Base-by-base conservation (phyloP, 768 basidiomycete genomes). In the Phallus indusiatus region DNA sequence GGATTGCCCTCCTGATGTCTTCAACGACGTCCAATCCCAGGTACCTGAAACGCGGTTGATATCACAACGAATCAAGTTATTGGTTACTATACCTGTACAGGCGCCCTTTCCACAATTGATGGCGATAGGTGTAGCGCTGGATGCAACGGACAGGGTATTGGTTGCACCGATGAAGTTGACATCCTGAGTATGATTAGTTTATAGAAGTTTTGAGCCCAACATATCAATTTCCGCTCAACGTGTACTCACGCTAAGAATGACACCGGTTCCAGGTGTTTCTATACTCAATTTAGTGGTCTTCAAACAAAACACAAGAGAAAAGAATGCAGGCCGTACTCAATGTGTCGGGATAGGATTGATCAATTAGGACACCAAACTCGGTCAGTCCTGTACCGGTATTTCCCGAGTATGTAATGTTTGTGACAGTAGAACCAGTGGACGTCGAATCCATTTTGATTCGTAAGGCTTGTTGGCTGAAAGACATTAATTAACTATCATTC, bases 271-370 rank as follows among this genome's bases (percentile, higher is more conserved):
- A 3, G 85, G 81, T 0, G 72, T 78, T 17, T 51, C 57, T 59
- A 35, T 28, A 35, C 47, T 42, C 17, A 16, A 9, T 35, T 11
- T 24, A 28, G 22, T 24, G 28, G 7, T 33, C 28, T n/a, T n/a
- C 14, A 54, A 36, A 24, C 18, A 5, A 35, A 17, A 21, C 8
- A 42, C 11, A 46, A 55, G n/a, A 22, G 20, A 35, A 17, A 24
- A 46, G 5, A 16, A 16, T 5, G 4, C 2, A 9, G 22, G n/a
- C 34, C 49, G 4, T 28, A 59, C 79, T 78, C 16, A 81, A 64
- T 11, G 75, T 73, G 21, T 67, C 62, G 5, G 84, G 82, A 66
- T 86, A 85, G 65, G 81, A 84, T 76, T 83, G 81, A 65, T 83
- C 80, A 36, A 87, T 83, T 61, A 87, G 54, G 0, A 86, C 69